Percentiles rank a stretch among this genome's conserved stretches.
Evolutionary conservation across 371 early-diverging fungal genomes (phyloP).

Genomic region (Chytridiales sp.): DNA sequence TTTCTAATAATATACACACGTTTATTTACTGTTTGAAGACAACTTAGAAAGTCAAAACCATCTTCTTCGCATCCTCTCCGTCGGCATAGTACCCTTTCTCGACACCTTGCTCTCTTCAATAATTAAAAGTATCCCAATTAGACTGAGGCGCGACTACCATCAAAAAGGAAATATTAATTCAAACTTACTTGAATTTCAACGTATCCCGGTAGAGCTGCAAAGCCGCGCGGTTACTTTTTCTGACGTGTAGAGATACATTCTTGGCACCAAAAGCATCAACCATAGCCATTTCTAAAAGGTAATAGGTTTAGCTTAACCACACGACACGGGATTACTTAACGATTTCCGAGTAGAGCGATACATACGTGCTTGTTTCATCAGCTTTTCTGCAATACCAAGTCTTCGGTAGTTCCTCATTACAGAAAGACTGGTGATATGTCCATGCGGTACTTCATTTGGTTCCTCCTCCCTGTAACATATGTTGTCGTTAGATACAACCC

Average conservation of each 20-base stretch:
- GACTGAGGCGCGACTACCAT: not conserved
- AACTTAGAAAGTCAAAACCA: conserved; percentile 25
- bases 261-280: conserved; percentile 81
- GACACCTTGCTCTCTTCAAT: conserved; percentile 74
- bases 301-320: not conserved
- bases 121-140: conserved; percentile 7
- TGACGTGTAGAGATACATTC: conserved; percentile 90
- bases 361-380: conserved; percentile 89
- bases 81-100: conserved; percentile 97
- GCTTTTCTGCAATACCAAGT: conserved; percentile 91
- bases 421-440: conserved; percentile 95
- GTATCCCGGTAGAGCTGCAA: conserved; percentile 88
- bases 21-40: too few species aligned
- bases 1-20: too few species aligned
- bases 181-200: conserved; percentile 78
- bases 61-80: conserved; percentile 81
- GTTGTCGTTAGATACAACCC: too few species aligned
- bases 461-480: conserved; percentile 77
- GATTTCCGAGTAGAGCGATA: conserved; percentile 15
- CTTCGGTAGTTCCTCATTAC: conserved; percentile 95
- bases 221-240: conserved; percentile 92
- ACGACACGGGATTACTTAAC: not conserved
- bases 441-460: conserved; percentile 72
- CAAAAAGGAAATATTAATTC: not conserved
- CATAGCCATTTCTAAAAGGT: conserved; percentile 76